A percentile compares a stretch with the other conserved stretches of the same genome.
phyloP scores from a whole-genome alignment of 768 basidiomycete species.

The Mycena latifolia region DNA sequence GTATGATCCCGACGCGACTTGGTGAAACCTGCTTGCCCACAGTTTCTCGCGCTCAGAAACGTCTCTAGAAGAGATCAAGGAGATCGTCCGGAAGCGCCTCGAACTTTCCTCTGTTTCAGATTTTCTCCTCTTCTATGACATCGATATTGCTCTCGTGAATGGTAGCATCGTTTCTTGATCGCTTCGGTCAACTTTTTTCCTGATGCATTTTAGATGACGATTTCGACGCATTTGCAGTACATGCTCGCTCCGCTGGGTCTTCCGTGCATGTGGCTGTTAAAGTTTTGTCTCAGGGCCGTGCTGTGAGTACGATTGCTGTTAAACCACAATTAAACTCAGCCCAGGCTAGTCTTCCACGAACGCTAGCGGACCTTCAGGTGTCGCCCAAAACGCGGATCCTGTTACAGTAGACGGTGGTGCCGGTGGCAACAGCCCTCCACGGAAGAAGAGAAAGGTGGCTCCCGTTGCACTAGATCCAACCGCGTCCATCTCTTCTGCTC shows the following conservation, averaged over 20 bases:
- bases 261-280: constrained; percentile 54
- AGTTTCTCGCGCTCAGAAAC: constrained; percentile 56
- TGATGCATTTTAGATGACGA: constrained; percentile 70
- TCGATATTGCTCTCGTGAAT: constrained; percentile 79
- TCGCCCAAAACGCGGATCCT: not conserved
- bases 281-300: constrained; percentile 9
- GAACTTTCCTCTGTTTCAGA: constrained; percentile 53
- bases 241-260: constrained; percentile 50
- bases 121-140: constrained; percentile 67
- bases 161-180: constrained; percentile 57
- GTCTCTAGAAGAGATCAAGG: constrained; percentile 69
- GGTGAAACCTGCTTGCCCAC: constrained; percentile 2
- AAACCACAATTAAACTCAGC: not conserved
- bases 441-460: constrained; percentile 28
- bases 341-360: not conserved
- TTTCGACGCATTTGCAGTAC: constrained; percentile 76
- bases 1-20: constrained; percentile 43
- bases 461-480: not conserved
- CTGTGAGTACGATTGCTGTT: constrained; percentile 18
- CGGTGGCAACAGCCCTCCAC: not conserved
- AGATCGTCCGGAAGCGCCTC: constrained; percentile 73
- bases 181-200: constrained; percentile 2
- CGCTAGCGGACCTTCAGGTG: not conserved
- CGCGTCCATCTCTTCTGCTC: constrained; percentile 9
- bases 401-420: not conserved